These are phyloP conservation scores for Pleurotus ostreatus DNA, from an alignment of 768 basidiomycete genomes.

Conservation along the genomic window DNA sequence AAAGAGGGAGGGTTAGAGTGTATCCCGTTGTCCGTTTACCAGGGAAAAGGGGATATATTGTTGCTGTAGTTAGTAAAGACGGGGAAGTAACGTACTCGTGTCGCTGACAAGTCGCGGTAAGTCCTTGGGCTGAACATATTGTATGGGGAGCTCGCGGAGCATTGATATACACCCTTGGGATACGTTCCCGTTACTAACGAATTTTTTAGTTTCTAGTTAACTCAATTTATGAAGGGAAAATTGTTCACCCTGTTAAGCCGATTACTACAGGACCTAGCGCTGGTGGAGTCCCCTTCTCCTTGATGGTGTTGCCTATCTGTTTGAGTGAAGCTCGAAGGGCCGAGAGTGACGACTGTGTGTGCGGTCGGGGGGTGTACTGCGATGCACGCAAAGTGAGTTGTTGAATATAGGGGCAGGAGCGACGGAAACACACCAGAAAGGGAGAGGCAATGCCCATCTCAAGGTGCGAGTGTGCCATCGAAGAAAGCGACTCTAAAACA, in stretches of 20 bases:
- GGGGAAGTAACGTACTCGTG: slow-evolving; percentile 33
- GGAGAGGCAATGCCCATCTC: slow-evolving; percentile 78
- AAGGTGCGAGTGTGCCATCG: slow-evolving; percentile 76
- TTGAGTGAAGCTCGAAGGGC: slow-evolving; percentile 49
- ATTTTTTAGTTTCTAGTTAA: slow-evolving; percentile 1
- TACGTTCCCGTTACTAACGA: slow-evolving; percentile 72
- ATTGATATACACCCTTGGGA: slow-evolving; percentile 73
- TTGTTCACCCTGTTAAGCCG: slow-evolving; percentile 73
- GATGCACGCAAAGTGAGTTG: slow-evolving; percentile 9
- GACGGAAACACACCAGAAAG: slow-evolving; percentile 57
- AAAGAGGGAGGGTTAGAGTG: too few relatives aligned
- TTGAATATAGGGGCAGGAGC: not conserved
- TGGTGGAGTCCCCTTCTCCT: slow-evolving; percentile 52
- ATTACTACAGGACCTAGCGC: slow-evolving; percentile 74
- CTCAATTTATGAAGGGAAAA: not conserved
- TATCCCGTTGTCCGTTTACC: too few relatives aligned
- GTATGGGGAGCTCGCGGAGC: slow-evolving; percentile 65
- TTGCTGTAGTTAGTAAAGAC: too few relatives aligned
- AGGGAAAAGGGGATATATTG: too few relatives aligned
- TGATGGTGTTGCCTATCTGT: slow-evolving; percentile 53
- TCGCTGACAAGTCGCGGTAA: slow-evolving; percentile 52
- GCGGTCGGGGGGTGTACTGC: slow-evolving; percentile 78
- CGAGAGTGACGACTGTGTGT: slow-evolving; percentile 60
- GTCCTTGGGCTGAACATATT: slow-evolving; percentile 50
- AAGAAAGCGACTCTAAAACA: slow-evolving; percentile 73